Evolutionary conservation across 441 rosid genomes (phyloP).

Genomic region (Theobroma grandiflorum): DNA sequence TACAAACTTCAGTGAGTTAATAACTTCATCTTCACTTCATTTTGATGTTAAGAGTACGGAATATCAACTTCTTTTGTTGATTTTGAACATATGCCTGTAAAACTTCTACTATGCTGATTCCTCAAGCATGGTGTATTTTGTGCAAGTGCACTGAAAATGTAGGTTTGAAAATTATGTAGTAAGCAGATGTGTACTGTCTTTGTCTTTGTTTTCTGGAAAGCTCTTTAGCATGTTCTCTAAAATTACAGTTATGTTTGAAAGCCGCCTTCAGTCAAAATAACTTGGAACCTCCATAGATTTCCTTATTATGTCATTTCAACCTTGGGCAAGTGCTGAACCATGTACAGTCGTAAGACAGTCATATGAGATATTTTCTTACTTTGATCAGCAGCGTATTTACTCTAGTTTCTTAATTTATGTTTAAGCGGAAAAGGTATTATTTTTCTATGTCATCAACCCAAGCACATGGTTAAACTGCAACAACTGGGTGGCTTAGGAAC

Average conservation of each 20-base stretch:
- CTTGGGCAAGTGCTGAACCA: slow-evolving; percentile 5
- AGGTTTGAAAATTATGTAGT: slow-evolving; percentile 5
- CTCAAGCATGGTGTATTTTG: neutral
- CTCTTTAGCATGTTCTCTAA: neutral
- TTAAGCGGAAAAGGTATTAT: neutral
- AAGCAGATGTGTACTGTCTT: neutral
- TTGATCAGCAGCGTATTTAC: neutral
- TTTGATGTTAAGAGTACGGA: slow-evolving; percentile 13
- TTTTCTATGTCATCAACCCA: neutral
- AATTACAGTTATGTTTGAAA: neutral
- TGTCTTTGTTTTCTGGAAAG: neutral
- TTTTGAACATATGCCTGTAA: neutral
- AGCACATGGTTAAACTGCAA: slow-evolving; percentile 8
- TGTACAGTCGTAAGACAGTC: no score
- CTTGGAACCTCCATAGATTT: neutral
- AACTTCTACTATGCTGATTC: neutral
- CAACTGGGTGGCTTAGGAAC: neutral
- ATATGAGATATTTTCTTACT: neutral
- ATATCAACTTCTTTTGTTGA: neutral
- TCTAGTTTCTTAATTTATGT: neutral
- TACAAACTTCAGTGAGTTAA: slow-evolving; percentile 89
- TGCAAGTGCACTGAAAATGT: slow-evolving; percentile 4
- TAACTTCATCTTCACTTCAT: slow-evolving; percentile 20
- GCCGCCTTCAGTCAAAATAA: neutral
- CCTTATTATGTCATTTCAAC: neutral